Conservation (phyloP, 192 early-diverging fungal genomes). For the Coemansia sp. region DNA sequence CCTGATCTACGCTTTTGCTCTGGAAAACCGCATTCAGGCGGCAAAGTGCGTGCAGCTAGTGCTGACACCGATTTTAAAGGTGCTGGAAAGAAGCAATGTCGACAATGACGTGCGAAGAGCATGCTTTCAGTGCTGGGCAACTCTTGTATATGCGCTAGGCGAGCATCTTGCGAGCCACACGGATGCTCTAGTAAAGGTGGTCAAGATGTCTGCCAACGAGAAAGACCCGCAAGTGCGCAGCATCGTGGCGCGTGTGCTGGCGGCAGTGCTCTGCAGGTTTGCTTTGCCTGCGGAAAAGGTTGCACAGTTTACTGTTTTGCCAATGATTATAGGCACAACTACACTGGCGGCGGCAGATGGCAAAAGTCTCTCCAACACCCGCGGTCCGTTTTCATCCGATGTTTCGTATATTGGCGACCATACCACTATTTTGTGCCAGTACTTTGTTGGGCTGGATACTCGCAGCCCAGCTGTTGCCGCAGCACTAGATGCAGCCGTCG, state of each 20-base stretch:
- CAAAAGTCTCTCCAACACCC: constrained; percentile 33
- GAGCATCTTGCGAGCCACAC: constrained; percentile 29
- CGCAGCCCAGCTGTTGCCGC: constrained; percentile 27
- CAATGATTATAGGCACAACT: constrained; percentile 48
- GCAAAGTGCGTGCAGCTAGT: constrained; percentile 29
- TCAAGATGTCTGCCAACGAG: background rate
- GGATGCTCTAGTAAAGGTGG: constrained; percentile 13
- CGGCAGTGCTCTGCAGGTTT: constrained; percentile 25
- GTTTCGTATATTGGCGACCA: constrained; percentile 28
- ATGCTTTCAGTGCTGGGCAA: constrained; percentile 44
- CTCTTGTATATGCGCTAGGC: constrained; percentile 45
- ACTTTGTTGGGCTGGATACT: constrained; percentile 27
- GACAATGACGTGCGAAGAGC: constrained; percentile 22
- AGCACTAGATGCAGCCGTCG: constrained; percentile 4
- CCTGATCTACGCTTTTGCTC: constrained; percentile 43
- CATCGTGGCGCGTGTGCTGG: constrained; percentile 27
- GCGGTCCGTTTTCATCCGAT: constrained; percentile 45
- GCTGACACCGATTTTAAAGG: constrained; percentile 23
- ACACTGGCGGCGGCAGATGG: constrained; percentile 42
- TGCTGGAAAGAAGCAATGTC: constrained; percentile 6
- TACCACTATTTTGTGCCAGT: constrained; percentile 26
- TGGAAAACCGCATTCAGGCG: constrained; percentile 22
- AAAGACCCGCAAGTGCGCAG: constrained; percentile 14
- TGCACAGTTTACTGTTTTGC: constrained; percentile 35
- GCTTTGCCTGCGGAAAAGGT: constrained; percentile 16